phyloP scores from a whole-genome alignment of 2,329 filamentous ascomycete species.

The Ophiocordyceps australis region DNA sequence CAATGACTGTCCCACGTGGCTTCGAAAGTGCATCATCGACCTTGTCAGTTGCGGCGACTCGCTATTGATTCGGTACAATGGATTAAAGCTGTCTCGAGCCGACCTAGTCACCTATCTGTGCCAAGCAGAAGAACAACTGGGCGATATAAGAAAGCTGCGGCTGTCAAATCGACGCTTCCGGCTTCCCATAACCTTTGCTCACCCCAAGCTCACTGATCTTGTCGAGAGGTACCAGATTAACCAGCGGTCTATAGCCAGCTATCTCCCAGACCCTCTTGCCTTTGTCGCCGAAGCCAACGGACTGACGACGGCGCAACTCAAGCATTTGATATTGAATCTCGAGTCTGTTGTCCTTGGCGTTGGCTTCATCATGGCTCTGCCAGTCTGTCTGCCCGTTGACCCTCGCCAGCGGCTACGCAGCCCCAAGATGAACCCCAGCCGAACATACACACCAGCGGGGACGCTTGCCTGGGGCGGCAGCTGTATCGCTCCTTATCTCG shows the following conservation, averaged over 20 bases:
- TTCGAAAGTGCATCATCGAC: no score
- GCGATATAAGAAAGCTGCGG: background rate
- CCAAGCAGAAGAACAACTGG: background rate
- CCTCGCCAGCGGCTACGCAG: slow-evolving; percentile 6
- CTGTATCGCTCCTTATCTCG: slow-evolving; percentile 16
- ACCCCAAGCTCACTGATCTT: background rate
- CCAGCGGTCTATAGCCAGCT: slow-evolving; percentile 1
- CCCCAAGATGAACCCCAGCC: slow-evolving; percentile 15
- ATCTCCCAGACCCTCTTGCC: background rate
- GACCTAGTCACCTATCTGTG: background rate
- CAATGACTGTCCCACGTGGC: no score
- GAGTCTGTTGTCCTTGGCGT: slow-evolving; percentile 5
- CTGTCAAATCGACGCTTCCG: slow-evolving; percentile 1
- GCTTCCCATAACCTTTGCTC: slow-evolving; percentile 1
- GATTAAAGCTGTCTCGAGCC: background rate
- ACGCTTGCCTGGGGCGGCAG: slow-evolving; percentile 17
- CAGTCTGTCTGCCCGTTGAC: slow-evolving; percentile 4
- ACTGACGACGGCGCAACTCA: background rate
- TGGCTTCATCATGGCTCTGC: slow-evolving; percentile 14
- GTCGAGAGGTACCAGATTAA: background rate
- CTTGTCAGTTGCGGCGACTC: background rate
- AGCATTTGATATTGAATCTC: background rate
- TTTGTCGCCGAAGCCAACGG: slow-evolving; percentile 1
- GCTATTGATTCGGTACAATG: background rate
- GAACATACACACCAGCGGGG: slow-evolving; percentile 15